Evolutionary conservation across 2,329 filamentous ascomycete species (phyloP), one percentile per base, ranked within the genome.

Genomic region (Colletotrichum falcatum): DNA sequence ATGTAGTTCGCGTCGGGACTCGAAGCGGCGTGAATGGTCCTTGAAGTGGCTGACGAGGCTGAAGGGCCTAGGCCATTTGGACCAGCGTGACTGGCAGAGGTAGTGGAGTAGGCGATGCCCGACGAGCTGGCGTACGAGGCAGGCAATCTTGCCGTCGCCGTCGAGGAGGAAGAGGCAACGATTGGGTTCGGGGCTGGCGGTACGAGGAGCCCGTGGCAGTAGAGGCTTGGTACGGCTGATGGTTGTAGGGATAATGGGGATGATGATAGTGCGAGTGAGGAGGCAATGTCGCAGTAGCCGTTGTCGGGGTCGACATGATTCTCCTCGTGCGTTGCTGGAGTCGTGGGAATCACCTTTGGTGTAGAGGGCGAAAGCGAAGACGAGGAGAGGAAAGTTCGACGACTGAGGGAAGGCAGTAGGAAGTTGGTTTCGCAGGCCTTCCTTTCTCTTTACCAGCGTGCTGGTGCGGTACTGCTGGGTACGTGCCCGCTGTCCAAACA

Each of bases 281-380:
- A 67, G 72, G 72, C 51, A 73, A 64, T 62, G 72, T 73, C 62
- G 72, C 72, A 62, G 72, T 73, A 42, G 72, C 71, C 66, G 70
- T 76, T 73, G 92, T 94, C 75, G 93, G 92, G 76, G 92, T 94
- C 86, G 93, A 95, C 93, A 95, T 95, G 80, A 73, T 80, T 78
- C 74, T 75, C 64, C 61, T 70, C 68, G 61, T 67, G 46, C 44
- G 37, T 46, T 60, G 46, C 44, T 54, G 46, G 33, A 67, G 46
- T 66, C 65, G 70, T 73, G 66, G 66, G 66, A 69, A 73, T 74
- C 73, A 74, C 56, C 46, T 23, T 37, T 58, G 55, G 53, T 33
- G 62, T 39, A 37, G 44, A 37, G 42, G 58, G 28, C 23, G 53
- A 59, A 59, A 44, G 61, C 55, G 59, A 61, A 46, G 67, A 62